phyloP scores from a whole-genome alignment of 306 rosid species.

The Dalbergia oliveri region DNA sequence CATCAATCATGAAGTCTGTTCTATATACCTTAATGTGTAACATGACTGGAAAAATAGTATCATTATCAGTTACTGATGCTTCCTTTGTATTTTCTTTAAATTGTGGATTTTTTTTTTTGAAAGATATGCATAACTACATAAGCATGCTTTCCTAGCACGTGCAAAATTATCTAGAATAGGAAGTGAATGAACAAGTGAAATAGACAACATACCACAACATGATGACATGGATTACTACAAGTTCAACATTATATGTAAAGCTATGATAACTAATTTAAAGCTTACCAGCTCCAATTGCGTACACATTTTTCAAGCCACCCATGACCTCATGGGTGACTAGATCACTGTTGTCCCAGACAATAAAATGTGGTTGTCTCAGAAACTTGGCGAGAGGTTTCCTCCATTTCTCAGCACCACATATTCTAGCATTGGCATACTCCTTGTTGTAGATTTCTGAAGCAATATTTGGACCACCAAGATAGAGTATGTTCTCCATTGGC shows the following conservation, averaged over 20 bases:
- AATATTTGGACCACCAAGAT: conserved; percentile 96
- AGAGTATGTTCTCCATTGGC: conserved; percentile 88
- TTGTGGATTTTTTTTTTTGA: background rate
- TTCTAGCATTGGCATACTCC: conserved; percentile 97
- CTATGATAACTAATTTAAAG: conserved; percentile 1
- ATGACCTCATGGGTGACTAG: conserved; percentile 95
- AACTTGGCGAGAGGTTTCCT: conserved; percentile 88
- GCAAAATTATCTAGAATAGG: background rate
- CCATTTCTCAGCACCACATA: conserved; percentile 96
- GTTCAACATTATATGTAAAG: conserved; percentile 9
- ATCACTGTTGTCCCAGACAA: conserved; percentile 96
- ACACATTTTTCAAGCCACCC: conserved; percentile 98
- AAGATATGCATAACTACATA: background rate
- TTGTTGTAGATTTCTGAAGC: conserved; percentile 94
- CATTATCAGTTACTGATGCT: background rate
- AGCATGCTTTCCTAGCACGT: background rate
- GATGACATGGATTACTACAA: background rate
- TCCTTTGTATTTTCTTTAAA: conserved; percentile 7
- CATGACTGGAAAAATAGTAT: background rate
- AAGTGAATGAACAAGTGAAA: conserved; percentile 33
- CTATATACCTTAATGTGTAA: background rate
- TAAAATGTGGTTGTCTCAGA: conserved; percentile 86
- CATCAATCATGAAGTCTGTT: conserved; percentile 23
- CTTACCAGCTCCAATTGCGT: conserved; percentile 96
- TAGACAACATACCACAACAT: conserved; percentile 17